A percentile compares a stretch with the other conserved stretches of the same genome.
These are phyloP conservation scores for Paraglomus brasilianum DNA, from an alignment of 192 early-diverging fungal genomes.

Conservation along the genomic window DNA sequence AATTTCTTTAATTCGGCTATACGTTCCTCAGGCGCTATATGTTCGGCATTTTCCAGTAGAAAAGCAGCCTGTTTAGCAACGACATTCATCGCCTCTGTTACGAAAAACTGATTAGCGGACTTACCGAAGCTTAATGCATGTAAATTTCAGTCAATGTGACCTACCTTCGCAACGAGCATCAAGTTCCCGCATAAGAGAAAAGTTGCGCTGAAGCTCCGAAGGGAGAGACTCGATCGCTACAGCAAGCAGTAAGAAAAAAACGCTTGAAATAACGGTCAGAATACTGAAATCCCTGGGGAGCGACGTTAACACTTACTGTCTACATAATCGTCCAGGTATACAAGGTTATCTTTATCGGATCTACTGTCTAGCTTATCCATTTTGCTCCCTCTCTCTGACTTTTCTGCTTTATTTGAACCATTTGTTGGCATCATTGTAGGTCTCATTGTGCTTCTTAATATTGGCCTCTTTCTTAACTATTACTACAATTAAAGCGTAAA, in stretches of 20 bases:
- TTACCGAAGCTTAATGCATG: background rate
- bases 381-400: too few species aligned
- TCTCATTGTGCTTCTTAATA: too few species aligned
- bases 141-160: background rate
- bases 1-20: conserved; percentile 54
- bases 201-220: conserved; percentile 78
- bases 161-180: conserved; percentile 74
- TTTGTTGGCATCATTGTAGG: too few species aligned
- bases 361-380: background rate
- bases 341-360: conserved; percentile 41
- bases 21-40: conserved; percentile 52
- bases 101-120: background rate
- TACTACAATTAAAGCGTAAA: too few species aligned
- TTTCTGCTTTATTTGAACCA: too few species aligned
- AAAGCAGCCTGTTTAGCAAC: conserved; percentile 65
- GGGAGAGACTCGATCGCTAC: conserved; percentile 75
- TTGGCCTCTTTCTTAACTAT: too few species aligned
- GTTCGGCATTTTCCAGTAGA: conserved; percentile 68
- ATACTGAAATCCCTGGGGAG: background rate
- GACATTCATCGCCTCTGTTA: conserved; percentile 65
- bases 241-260: background rate
- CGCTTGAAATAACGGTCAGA: background rate
- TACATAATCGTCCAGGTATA: conserved; percentile 88
- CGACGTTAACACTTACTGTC: conserved; percentile 69
- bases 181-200: conserved; percentile 92